Base-by-base conservation (phyloP, 1,284 basidiomycete genomes). In the Boletus semigastroideus region DNA sequence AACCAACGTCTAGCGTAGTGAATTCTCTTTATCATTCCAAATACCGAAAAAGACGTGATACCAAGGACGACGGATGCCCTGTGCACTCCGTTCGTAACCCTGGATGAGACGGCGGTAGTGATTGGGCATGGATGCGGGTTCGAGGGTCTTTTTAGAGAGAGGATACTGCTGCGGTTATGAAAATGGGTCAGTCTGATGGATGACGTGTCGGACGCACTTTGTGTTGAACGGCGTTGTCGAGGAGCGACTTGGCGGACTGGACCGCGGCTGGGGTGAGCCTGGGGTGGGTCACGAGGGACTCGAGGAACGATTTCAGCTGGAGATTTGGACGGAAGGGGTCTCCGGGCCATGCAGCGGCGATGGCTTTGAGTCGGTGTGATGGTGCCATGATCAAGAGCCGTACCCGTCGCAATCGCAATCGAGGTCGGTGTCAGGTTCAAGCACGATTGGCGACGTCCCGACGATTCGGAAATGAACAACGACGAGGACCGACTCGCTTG, bases 41-140 rank as follows among this genome's bases (percentile, higher is more conserved):
- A 90, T 75, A 39, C 80, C 79, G 59, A 90, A 84, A 69, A 90
- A 87, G 38, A 86, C 72, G 67, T 90, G 88, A 87, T 87, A 91
- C 84, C 84, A 84, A 3, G 87, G 86, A 42, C 88, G 74, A 20
- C 77, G 77, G 46, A 88, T 86, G n/a, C 87, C 87, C 62, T 83
- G 74, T 4, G 81, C 78, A 61, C 84, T 87, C 69, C 85, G 87
- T 55, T 87, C 80, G 57, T 84, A 82, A 4, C 81, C 88, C 58
- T 87, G 85, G 2, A 82, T 74, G 16, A 91, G 75, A 34, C 86
- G 80, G 38, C 80, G 75, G 61, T 91, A 91, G 67, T 90, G 82
- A 48, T 76, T 70, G 17, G 87, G 87, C 66, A 79, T 79, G 9
- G 87, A 88, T 12, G 80, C 78, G 4, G 88, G 88, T 46, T 78